Evolutionary conservation across 1,284 basidiomycete species (phyloP).

Genomic region (Fereydounia khargensis): DNA sequence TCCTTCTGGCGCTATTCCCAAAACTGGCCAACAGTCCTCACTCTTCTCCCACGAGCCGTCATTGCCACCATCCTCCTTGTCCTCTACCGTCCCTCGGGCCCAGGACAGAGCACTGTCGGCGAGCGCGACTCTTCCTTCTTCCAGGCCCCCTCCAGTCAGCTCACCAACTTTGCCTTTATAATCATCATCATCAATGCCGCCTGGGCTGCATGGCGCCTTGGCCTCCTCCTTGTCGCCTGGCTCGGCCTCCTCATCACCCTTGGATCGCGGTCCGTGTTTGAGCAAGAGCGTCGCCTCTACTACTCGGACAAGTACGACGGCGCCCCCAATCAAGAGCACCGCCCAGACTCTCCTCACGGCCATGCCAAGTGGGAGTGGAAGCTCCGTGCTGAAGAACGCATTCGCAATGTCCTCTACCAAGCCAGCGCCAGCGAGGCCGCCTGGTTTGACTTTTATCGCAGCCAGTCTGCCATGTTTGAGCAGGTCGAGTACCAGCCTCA

Average conservation of each 20-base stretch:
- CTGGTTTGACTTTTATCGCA: too few relatives aligned
- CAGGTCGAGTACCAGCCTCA: too few relatives aligned
- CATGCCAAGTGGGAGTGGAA: too few relatives aligned
- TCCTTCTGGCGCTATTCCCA: slow-evolving; percentile 37
- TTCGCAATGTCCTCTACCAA: slow-evolving; percentile 21
- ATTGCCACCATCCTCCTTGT: slow-evolving; percentile 23
- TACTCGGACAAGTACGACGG: too few relatives aligned
- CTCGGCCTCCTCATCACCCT: slow-evolving; percentile 13
- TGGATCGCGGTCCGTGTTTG: slow-evolving; percentile 8
- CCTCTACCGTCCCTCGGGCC: slow-evolving; percentile 19
- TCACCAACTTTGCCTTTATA: slow-evolving; percentile 26
- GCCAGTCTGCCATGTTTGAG: too few relatives aligned
- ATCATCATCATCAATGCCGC: slow-evolving; percentile 26
- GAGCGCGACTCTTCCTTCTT: slow-evolving; percentile 28
- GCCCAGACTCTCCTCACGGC: too few relatives aligned
- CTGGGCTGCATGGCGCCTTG: slow-evolving; percentile 37
- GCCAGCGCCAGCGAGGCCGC: too few relatives aligned
- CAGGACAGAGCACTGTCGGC: slow-evolving; percentile 1
- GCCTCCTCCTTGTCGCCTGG: slow-evolving; percentile 12
- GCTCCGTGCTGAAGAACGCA: slow-evolving; percentile 31
- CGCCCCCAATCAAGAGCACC: too few relatives aligned
- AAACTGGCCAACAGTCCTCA: slow-evolving; percentile 44
- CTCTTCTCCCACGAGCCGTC: slow-evolving; percentile 31
- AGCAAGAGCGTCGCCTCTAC: slow-evolving; percentile 17
- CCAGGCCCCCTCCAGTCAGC: slow-evolving; percentile 2